Base-by-base conservation (phyloP, 78 protist genomes). In the Speleostelium caveatum region DNA sequence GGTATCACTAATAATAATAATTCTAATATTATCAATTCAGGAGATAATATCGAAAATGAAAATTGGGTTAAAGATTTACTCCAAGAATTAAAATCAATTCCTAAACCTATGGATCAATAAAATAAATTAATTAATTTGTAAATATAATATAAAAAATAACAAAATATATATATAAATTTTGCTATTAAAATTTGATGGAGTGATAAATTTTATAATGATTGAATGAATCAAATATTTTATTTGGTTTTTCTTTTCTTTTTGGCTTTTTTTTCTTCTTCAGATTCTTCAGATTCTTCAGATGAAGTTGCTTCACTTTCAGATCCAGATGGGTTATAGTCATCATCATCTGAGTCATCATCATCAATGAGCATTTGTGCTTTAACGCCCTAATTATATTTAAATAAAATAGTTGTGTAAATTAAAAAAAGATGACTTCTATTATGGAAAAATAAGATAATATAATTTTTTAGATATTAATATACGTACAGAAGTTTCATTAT, bases 271-370 rank as follows among this genome's bases (percentile, higher is more conserved):
- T 71, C 77, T 51, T 71, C 77, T 71, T 71, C 77, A 51, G 65
- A 51, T 30, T 71, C 77, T 24, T 67, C 74, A 39, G 74, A 67
- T n/a, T 45, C 74, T 35, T 39, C 53, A 60, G 19, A 21, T 26
- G 16, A 60, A 26, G 16, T n/a, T 38, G 63, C 75, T 36, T 77
- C 72, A 12, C 62, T 67, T 66, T 77, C 72, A 42, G 24, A 22
- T 36, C 51, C 73, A 30, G 86, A 72, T 26, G 86, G 73, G 36
- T 67, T 87, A 75, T 88, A 76, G 38, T 88, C 94, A 73, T 61
- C 75, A 55, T 88, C 86, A 55, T 61, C 86, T 2, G 86, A 59
- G 38, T 78, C 94, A 63, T 73, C 85, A 8, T 60, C 90, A 33
- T 86, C 75, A 7, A 30, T 59, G 7, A 55, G 17, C 68, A 75